phyloP scores from a whole-genome alignment of 2,329 filamentous ascomycete species.

The Didymosphaeria variabile region DNA sequence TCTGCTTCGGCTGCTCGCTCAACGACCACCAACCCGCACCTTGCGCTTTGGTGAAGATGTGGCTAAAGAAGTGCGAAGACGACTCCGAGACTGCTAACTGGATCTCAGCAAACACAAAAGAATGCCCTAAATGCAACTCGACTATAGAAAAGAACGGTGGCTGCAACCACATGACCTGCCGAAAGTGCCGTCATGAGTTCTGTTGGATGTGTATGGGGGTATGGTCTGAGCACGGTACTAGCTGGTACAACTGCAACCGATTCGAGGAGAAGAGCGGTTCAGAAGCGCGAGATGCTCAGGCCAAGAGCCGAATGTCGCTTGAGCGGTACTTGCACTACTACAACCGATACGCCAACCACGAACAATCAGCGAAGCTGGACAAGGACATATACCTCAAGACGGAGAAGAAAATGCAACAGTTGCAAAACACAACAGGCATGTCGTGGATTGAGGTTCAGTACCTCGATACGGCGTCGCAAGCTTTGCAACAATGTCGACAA shows the following conservation, averaged over 20 bases:
- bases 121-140: constrained; percentile 93
- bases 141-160: constrained; percentile 99
- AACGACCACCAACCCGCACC: constrained; percentile 93
- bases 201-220: constrained; percentile 99
- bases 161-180: constrained; percentile 97
- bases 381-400: constrained; percentile 96
- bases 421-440: constrained; percentile 87
- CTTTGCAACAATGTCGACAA: constrained; percentile 95
- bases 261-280: constrained; percentile 95
- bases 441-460: constrained; percentile 99
- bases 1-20: constrained; percentile 94
- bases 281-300: constrained; percentile 90
- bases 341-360: constrained; percentile 98
- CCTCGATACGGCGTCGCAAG: constrained; percentile 89
- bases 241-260: constrained; percentile 99
- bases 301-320: constrained; percentile 86
- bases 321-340: constrained; percentile 99
- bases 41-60: constrained; percentile 89
- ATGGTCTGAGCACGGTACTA: constrained; percentile 98
- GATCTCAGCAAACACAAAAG: constrained; percentile 99
- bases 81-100: constrained; percentile 98
- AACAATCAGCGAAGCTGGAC: constrained; percentile 95
- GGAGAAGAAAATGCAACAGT: constrained; percentile 97
- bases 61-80: constrained; percentile 98
- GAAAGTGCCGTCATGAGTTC: constrained; percentile 95